Base-by-base conservation (phyloP, 345 rosid species). In the Mangifera indica region DNA sequence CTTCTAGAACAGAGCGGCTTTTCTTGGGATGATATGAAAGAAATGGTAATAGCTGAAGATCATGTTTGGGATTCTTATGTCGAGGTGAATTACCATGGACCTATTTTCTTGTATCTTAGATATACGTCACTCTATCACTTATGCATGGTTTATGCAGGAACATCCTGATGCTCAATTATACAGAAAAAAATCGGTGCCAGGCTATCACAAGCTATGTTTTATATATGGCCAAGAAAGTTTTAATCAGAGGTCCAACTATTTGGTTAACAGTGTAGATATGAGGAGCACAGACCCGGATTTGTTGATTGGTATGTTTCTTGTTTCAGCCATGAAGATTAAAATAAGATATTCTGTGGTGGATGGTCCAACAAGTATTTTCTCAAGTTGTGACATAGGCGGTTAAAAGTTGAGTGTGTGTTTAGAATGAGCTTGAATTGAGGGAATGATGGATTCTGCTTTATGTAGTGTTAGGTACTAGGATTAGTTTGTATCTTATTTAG, bases 201-300 rank as follows among this genome's bases (percentile, higher is more conserved):
- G 80, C 81, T 81, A 77, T 77, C 84, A 77, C 81, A 84, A 81
- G 76, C 81, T 84, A n/a, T 84, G 81, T 60, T 75, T 81, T 53
- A 70, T 84, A 79, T 81, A 72, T 63, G 85, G 83, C 45, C 69
- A 77, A 81, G 87, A 81, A 74, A 77, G 65, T 72, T 72, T 65
- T 60, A 67, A 75, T 49, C 77, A 70, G 67, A 72, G 79, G 74
- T 67, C 75, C 59, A 49, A 71, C 32, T 34, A 14, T 51, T 21
- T 56, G 56, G 80, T 59, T 57, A 48, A 60, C 32, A 45, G 60
- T 66, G 60, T 67, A n/a, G 77, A 75, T 70, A 22, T 48, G 46
- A 74, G 74, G 42, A 44, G 46, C 54, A 64, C 70, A 58, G 67
- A 51, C 62, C 74, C 66, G 22, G 73, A 60, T 73, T 70, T 75